These are phyloP conservation scores for Sordaria brevicollis DNA, from an alignment of 495 filamentous ascomycete species.

Conservation along the genomic window DNA sequence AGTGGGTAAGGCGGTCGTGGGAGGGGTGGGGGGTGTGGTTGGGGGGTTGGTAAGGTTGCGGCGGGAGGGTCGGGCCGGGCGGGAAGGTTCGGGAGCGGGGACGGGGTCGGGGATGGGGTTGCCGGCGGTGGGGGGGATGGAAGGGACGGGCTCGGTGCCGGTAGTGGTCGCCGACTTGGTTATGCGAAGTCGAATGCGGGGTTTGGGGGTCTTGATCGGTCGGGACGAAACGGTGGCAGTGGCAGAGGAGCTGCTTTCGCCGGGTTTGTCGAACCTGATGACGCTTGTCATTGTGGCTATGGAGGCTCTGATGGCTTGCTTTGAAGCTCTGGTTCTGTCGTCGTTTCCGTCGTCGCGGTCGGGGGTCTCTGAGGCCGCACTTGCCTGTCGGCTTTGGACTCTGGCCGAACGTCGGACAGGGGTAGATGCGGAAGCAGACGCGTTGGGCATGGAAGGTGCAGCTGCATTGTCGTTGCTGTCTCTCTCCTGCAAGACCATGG, in stretches of 20 bases:
- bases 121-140: too few species aligned
- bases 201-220: neutral
- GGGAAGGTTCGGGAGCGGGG: too few species aligned
- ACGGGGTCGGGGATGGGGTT: too few species aligned
- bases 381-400: neutral
- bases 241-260: neutral
- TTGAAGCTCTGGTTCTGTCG: neutral
- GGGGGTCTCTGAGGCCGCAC: neutral
- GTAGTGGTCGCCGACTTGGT: too few species aligned
- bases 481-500: neutral
- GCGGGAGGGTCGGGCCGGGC: too few species aligned
- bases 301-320: too few species aligned
- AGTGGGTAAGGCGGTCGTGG: neutral
- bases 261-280: neutral
- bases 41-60: too few species aligned
- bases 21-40: neutral
- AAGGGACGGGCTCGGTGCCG: too few species aligned
- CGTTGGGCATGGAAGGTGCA: neutral
- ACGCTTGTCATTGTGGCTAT: too few species aligned
- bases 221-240: neutral
- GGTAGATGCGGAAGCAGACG: neutral
- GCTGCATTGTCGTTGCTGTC: neutral
- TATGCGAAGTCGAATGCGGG: too few species aligned
- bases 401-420: neutral
- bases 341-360: neutral